Conservation (phyloP, 257 asterid species). For the Solanum lignicaule region DNA sequence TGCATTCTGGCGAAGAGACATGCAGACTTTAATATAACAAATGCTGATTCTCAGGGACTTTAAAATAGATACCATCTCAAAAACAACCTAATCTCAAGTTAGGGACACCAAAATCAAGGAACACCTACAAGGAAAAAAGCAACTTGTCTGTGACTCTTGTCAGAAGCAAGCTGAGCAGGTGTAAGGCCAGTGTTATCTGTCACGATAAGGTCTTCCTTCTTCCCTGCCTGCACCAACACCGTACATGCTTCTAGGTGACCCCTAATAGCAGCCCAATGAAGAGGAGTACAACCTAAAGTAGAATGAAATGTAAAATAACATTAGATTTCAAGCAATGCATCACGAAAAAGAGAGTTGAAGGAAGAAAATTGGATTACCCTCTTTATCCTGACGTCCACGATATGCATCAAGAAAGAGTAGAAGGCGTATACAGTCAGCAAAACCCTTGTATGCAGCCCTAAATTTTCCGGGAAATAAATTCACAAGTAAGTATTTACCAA, state of each 20-base stretch:
- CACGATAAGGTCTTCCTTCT: constrained; percentile 82
- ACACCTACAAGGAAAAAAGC: constrained; percentile 97
- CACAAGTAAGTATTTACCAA: constrained; percentile 2
- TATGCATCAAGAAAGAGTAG: constrained; percentile 82
- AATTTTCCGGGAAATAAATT: constrained; percentile 11
- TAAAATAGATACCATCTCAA: neutral
- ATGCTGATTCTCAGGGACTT: neutral
- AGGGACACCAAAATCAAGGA: constrained; percentile 3
- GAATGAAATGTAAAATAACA: neutral
- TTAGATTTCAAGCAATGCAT: neutral
- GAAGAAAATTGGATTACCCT: constrained; percentile 33
- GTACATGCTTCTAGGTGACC: constrained; percentile 98
- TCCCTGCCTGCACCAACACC: constrained; percentile 95
- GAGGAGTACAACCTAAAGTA: constrained; percentile 83
- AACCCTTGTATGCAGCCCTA: constrained; percentile 99
- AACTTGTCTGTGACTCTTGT: constrained; percentile 91
- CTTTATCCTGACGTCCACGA: constrained; percentile 91
- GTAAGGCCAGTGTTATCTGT: constrained; percentile 89
- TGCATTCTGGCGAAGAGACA: neutral
- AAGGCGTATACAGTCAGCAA: constrained; percentile 91
- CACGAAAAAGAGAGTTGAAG: neutral
- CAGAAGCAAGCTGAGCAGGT: constrained; percentile 97
- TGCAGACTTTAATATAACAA: neutral
- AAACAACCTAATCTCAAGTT: neutral
- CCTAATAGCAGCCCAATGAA: constrained; percentile 98